phyloP scores from a whole-genome alignment of 2,329 filamentous ascomycete genomes.

The Penicillium sp. region DNA sequence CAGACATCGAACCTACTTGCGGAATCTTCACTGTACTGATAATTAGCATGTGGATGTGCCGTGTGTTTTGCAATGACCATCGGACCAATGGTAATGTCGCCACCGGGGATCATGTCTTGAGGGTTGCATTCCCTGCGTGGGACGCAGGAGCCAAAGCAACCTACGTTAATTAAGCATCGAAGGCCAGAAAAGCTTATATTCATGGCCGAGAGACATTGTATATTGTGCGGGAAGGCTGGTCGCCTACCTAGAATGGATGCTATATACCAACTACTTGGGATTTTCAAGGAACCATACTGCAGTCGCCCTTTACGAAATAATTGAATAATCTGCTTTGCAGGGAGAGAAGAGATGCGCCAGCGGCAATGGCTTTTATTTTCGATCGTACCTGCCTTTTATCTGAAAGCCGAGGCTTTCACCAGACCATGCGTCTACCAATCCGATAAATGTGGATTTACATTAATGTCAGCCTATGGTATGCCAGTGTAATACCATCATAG shows the following conservation, averaged over 20 bases:
- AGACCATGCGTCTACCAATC: no score
- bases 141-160: neutral
- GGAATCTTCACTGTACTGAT: neutral
- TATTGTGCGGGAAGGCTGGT: neutral
- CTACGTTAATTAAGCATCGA: neutral
- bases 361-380: neutral
- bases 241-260: neutral
- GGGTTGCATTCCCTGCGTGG: slow-evolving; percentile 14
- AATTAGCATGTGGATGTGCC: neutral
- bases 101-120: slow-evolving; percentile 4
- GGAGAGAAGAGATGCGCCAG: neutral
- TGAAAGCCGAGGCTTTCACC: no score
- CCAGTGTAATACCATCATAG: no score
- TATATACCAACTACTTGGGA: neutral
- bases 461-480: no score
- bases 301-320: neutral
- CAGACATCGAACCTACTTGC: neutral
- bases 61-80: neutral
- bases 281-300: neutral
- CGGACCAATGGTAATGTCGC: slow-evolving; percentile 7
- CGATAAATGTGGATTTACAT: no score
- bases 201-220: neutral
- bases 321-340: neutral
- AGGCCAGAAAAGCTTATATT: neutral
- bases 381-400: neutral